Evolutionary conservation across 202 grass and related monocot genomes (phyloP).

Genomic region (Hordeum pubiflorum): DNA sequence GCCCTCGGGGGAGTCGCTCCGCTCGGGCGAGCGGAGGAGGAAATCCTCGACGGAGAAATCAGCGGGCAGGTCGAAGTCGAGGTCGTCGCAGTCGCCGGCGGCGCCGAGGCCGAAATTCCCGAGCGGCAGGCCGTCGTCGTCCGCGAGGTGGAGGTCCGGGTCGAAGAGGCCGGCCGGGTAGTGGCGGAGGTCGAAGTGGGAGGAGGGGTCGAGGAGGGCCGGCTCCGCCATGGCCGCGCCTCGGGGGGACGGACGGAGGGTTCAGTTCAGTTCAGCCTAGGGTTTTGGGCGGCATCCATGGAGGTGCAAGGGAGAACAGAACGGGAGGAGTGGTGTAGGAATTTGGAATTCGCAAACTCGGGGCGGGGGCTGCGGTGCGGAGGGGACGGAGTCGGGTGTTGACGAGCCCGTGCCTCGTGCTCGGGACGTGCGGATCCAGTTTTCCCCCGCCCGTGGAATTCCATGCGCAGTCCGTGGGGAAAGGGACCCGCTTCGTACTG

Average conservation of each 20-base stretch:
- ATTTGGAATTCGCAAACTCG: conserved; percentile 6
- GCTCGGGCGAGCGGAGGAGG: conserved; percentile 45
- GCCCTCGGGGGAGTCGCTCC: conserved; percentile 39
- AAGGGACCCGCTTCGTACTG: rapidly evolving
- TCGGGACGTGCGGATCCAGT: conserved; percentile 21
- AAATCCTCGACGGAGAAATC: conserved; percentile 88
- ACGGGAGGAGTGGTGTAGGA: background rate
- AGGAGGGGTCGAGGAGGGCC: conserved; percentile 34
- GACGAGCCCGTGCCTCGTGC: conserved; percentile 36
- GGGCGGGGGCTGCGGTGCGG: background rate
- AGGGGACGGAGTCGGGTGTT: conserved; percentile 31
- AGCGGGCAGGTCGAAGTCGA: conserved; percentile 59
- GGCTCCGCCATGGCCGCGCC: conserved; percentile 65
- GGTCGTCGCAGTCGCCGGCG: conserved; percentile 2
- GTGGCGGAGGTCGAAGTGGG: conserved; percentile 47
- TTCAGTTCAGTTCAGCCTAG: conserved; percentile 26
- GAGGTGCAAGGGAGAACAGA: background rate
- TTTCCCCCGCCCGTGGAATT: background rate
- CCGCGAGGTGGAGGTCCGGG: conserved; percentile 41
- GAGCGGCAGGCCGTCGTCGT: conserved; percentile 29
- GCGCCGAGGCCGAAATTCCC: conserved; percentile 19
- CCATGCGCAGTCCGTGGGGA: background rate
- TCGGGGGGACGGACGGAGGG: no score
- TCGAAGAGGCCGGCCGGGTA: conserved; percentile 44
- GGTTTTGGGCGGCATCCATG: conserved; percentile 56